Conservation (phyloP, 768 basidiomycete genomes). For the Pleurotus cornucopiae region DNA sequence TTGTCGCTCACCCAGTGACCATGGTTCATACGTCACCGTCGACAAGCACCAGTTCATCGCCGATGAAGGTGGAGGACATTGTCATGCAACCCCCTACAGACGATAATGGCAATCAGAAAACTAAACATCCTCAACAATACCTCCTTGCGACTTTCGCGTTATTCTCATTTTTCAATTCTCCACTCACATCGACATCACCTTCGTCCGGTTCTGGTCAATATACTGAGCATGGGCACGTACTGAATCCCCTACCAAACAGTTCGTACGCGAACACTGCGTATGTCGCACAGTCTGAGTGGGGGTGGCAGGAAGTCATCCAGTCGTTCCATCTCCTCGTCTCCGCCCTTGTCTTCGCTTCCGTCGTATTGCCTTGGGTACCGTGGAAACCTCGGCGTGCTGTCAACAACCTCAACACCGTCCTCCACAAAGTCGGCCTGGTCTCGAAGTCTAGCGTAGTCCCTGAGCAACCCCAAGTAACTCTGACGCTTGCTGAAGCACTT, state of each 20-base stretch:
- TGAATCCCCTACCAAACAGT: slow-evolving; percentile 33
- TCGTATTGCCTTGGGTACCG: slow-evolving; percentile 40
- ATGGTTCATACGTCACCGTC: slow-evolving; percentile 17
- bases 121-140: slow-evolving; percentile 49
- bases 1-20: neutral
- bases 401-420: neutral
- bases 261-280: slow-evolving; percentile 18
- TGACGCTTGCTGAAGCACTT: slow-evolving; percentile 28
- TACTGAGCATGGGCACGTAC: slow-evolving; percentile 50
- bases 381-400: neutral
- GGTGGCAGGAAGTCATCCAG: slow-evolving; percentile 54
- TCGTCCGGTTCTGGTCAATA: slow-evolving; percentile 17
- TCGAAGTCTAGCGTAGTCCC: neutral
- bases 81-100: slow-evolving; percentile 3
- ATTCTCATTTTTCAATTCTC: slow-evolving; percentile 83
- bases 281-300: slow-evolving; percentile 25
- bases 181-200: slow-evolving; percentile 45
- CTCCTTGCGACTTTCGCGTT: slow-evolving; percentile 80
- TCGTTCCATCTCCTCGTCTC: slow-evolving; percentile 65
- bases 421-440: neutral
- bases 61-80: slow-evolving; percentile 8
- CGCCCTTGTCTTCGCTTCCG: slow-evolving; percentile 53
- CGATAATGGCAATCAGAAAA: slow-evolving; percentile 15
- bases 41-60: neutral
- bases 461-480: neutral